Conservation (phyloP, 768 basidiomycete genomes). For the Pulveroboletus sp. region DNA sequence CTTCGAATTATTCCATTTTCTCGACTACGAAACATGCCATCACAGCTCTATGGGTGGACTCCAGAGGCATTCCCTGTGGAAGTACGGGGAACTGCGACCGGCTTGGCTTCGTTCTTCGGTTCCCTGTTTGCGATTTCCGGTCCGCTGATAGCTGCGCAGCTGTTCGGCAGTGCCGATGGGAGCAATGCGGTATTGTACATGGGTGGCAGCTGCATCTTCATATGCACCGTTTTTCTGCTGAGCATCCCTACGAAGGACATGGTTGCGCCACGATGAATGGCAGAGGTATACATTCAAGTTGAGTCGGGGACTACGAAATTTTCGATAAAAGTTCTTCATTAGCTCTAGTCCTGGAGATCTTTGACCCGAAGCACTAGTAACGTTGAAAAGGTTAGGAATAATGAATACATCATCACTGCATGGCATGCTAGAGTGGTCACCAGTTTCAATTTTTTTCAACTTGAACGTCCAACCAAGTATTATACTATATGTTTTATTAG, state of each 20-base stretch:
- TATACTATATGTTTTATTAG: no score
- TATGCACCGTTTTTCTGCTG: conserved; percentile 5
- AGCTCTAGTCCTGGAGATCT: no score
- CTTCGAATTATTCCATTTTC: no score
- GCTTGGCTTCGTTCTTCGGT: conserved; percentile 3
- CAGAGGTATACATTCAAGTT: no score
- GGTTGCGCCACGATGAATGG: conserved; percentile 11
- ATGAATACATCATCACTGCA: no score
- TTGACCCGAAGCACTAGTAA: no score
- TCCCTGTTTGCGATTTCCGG: conserved; percentile 1
- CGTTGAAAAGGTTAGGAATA: no score
- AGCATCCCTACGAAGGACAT: conserved; percentile 11
- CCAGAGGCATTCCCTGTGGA: conserved; percentile 15
- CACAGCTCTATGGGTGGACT: conserved; percentile 14
- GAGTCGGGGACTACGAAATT: no score
- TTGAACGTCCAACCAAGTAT: no score
- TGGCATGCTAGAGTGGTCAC: no score
- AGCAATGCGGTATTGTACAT: conserved; percentile 10
- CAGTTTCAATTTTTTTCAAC: no score
- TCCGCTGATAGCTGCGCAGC: conserved; percentile 1
- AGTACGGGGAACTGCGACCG: conserved; percentile 13
- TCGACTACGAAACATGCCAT: background rate
- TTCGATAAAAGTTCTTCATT: no score
- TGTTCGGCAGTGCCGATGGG: conserved; percentile 5
- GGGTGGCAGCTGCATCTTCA: conserved; percentile 9